phyloP scores from a whole-genome alignment of 306 rosid species.

The Quercus aquifolioides region DNA sequence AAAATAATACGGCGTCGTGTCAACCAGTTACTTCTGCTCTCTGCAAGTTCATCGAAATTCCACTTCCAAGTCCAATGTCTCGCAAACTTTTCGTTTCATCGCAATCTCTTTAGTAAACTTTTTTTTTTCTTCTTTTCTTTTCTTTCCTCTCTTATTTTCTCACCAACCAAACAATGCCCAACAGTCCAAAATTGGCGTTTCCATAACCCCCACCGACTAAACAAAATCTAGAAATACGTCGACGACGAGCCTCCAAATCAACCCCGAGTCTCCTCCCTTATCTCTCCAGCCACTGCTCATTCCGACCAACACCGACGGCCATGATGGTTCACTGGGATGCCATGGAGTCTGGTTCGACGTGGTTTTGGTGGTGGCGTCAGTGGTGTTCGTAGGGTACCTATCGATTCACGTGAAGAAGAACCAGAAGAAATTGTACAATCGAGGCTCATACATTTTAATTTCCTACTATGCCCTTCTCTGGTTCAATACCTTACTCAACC shows the following conservation, averaged over 20 bases:
- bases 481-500: conserved; percentile 53
- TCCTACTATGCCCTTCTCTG: conserved; percentile 67
- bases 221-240: background rate
- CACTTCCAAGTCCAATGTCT: background rate
- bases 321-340: conserved; percentile 28
- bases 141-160: background rate
- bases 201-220: background rate
- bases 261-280: background rate
- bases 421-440: conserved; percentile 34
- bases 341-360: conserved; percentile 37
- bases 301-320: background rate
- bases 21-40: background rate
- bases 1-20: background rate
- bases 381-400: conserved; percentile 49
- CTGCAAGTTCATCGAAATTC: background rate
- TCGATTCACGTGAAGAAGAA: conserved; percentile 47
- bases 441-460: conserved; percentile 43
- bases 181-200: conserved; percentile 7
- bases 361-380: conserved; percentile 45
- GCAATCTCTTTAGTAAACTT: no score
- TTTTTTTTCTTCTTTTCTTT: background rate
- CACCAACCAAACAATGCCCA: background rate
- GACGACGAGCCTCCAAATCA: background rate
- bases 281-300: conserved; percentile 18
- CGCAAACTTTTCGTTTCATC: no score